Evolutionary conservation across 2,329 filamentous ascomycete genomes (phyloP), one percentile per base, ranked within the genome.

Genomic region (Plectosphaerella cucumerina): DNA sequence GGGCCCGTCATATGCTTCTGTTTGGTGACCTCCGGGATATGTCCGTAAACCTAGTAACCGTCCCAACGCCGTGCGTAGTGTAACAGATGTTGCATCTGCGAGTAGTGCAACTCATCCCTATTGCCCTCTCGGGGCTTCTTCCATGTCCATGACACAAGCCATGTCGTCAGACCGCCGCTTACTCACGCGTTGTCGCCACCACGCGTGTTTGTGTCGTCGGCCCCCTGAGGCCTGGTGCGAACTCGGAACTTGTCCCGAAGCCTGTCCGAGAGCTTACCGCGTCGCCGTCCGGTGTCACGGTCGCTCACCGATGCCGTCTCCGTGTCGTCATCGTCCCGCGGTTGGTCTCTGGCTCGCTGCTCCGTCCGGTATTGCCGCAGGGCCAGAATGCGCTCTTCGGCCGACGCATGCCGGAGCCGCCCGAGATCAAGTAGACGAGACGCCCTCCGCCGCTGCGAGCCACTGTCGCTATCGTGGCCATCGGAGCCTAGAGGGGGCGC

Each of bases 371-470:
- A 71, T 48, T 75, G 74, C 34, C 82, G 72, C 5, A 86, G 69
- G 6, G 75, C 78, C 50, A 78, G 80, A 49, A 86, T 81, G n/a
- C 81, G 79, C 64, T 86, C 82, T 56, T 84, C 79, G 4, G 76
- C 71, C 0, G 81, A 70, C n/a, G 81, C 81, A 53, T 83, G 74
- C 11, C 82, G 75, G 17, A 86, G 66, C 43, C 78, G 69, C 55
- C 80, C 74, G 44, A 83, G 68, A 56, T 85, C 81, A 39, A 84
- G 70, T 5, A 84, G 61, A 4, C 81, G 74, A 0, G 78, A 78
- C 5, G 74, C 60, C 20, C 81, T 73, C 37, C 72, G 68, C 34
- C 70, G 69, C 50, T 73, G 71, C 11, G 53, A 2, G 57, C 58
- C 59, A 31, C 64, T 56, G 11, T 71, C 69, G 34, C 56, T 55